These are phyloP conservation scores for Gyrodon lividus DNA, from an alignment of 768 basidiomycete species.

Conservation along the genomic window DNA sequence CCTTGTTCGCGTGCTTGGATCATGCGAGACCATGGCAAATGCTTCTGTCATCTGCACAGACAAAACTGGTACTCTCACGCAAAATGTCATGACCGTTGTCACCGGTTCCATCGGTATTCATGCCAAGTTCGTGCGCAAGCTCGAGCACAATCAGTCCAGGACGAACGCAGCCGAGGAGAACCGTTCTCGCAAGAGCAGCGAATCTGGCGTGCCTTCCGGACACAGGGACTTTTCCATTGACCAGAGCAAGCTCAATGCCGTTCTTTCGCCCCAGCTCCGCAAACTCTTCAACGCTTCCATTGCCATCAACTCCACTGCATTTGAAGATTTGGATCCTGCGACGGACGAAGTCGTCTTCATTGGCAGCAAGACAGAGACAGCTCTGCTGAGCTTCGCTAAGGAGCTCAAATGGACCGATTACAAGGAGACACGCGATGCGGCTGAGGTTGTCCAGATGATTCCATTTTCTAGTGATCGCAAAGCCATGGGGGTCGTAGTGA, in stretches of 20 bases:
- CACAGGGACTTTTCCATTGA: conserved; percentile 88
- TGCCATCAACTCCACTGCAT: conserved; percentile 91
- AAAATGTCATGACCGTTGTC: conserved; percentile 94
- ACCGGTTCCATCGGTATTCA: conserved; percentile 93
- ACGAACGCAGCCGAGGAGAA: conserved; percentile 66
- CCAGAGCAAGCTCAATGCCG: conserved; percentile 60
- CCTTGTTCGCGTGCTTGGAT: conserved; percentile 91
- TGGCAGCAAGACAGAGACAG: conserved; percentile 95
- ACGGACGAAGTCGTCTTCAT: conserved; percentile 65
- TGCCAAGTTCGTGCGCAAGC: conserved; percentile 85
- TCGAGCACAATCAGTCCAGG: conserved; percentile 68
- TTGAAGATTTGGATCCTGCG: conserved; percentile 73
- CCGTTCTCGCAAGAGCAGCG: conserved; percentile 31
- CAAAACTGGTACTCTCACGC: conserved; percentile 95
- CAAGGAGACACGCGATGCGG: conserved; percentile 58
- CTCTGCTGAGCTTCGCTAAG: conserved; percentile 82
- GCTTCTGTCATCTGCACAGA: conserved; percentile 95
- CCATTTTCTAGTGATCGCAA: conserved; percentile 95
- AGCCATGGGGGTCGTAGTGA: conserved; percentile 89
- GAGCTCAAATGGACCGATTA: conserved; percentile 77
- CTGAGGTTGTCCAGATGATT: conserved; percentile 76
- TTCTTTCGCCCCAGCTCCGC: conserved; percentile 59
- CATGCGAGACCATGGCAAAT: conserved; percentile 99
- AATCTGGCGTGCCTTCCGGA: conserved; percentile 31
- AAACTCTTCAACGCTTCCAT: conserved; percentile 82